Evolutionary conservation across 257 asterid species (phyloP).

Genomic region (Ajuga chamaepitys): DNA sequence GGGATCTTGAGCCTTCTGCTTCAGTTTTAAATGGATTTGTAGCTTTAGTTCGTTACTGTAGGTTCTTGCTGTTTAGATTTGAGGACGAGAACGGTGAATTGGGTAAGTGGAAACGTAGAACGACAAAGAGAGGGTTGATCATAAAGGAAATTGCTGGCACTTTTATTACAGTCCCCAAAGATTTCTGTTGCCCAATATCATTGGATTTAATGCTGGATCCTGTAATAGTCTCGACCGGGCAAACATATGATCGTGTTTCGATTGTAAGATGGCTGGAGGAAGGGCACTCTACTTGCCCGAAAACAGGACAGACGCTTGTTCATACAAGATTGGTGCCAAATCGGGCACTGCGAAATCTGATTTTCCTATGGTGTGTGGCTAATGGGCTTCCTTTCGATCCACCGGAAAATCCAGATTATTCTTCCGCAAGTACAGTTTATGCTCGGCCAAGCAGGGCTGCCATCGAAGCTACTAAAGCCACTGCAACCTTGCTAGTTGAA

Average conservation of each 20-base stretch:
- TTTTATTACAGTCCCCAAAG: conserved; percentile 62
- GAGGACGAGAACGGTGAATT: conserved; percentile 67
- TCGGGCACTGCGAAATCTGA: conserved; percentile 65
- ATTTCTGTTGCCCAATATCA: conserved; percentile 78
- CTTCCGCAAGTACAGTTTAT: conserved; percentile 22
- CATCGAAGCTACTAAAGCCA: conserved; percentile 65
- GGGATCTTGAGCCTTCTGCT: conserved; percentile 72
- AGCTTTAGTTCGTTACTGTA: conserved; percentile 60
- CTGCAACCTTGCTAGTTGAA: conserved; percentile 44
- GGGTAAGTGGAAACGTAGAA: conserved; percentile 41
- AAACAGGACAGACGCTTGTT: conserved; percentile 73
- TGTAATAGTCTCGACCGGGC: conserved; percentile 81
- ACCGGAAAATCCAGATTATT: conserved; percentile 46
- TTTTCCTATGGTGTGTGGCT: conserved; percentile 76
- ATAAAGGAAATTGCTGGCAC: conserved; percentile 63
- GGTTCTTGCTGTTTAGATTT: conserved; percentile 75
- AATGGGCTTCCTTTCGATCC: conserved; percentile 52
- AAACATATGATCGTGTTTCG: conserved; percentile 76
- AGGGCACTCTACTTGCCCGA: conserved; percentile 81
- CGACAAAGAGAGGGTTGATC: conserved; percentile 43
- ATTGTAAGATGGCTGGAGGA: conserved; percentile 86
- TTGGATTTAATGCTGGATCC: conserved; percentile 91
- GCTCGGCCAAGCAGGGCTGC: conserved; percentile 58
- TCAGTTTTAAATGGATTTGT: conserved; percentile 64
- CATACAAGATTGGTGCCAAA: conserved; percentile 62